Evolutionary conservation across 2,329 filamentous ascomycete genomes (phyloP).

Genomic region (Xylaria sp.): DNA sequence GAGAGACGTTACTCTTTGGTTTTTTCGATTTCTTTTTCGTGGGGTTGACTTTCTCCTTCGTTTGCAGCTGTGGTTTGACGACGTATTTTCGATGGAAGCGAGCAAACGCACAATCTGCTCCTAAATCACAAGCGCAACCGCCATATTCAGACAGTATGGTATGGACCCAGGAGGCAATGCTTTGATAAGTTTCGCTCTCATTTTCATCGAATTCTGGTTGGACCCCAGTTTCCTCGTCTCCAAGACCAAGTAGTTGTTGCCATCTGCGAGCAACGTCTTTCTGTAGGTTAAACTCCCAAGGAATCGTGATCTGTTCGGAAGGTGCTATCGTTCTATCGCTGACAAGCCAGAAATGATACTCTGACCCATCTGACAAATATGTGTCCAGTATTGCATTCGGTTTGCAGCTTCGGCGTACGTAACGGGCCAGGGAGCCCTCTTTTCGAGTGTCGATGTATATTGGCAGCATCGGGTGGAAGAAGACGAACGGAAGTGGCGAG

Average conservation of each 20-base stretch:
- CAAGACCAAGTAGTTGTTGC: constrained; percentile 62
- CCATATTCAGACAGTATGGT: constrained; percentile 76
- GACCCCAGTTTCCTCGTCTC: constrained; percentile 57
- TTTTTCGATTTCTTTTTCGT: constrained; percentile 56
- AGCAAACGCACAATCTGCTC: constrained; percentile 64
- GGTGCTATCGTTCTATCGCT: constrained; percentile 75
- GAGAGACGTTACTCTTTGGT: constrained; percentile 59
- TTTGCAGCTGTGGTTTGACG: constrained; percentile 48
- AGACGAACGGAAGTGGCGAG: constrained; percentile 72
- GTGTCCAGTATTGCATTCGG: constrained; percentile 90
- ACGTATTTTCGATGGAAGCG: constrained; percentile 64
- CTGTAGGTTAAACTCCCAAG: constrained; percentile 68
- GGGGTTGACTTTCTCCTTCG: constrained; percentile 35
- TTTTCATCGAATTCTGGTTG: constrained; percentile 59
- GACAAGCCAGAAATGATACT: constrained; percentile 92
- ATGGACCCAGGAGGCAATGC: constrained; percentile 66
- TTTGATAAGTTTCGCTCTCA: constrained; percentile 59
- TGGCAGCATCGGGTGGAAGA: constrained; percentile 85
- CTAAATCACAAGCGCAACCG: constrained; percentile 74
- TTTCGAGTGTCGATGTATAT: constrained; percentile 86
- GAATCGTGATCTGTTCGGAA: constrained; percentile 64
- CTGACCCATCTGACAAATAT: constrained; percentile 73
- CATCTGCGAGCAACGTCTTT: constrained; percentile 58
- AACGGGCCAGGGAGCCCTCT: constrained; percentile 84
- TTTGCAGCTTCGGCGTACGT: constrained; percentile 87